Conservation (phyloP, 768 basidiomycete species). For the Boletus rufocinnamomeus region DNA sequence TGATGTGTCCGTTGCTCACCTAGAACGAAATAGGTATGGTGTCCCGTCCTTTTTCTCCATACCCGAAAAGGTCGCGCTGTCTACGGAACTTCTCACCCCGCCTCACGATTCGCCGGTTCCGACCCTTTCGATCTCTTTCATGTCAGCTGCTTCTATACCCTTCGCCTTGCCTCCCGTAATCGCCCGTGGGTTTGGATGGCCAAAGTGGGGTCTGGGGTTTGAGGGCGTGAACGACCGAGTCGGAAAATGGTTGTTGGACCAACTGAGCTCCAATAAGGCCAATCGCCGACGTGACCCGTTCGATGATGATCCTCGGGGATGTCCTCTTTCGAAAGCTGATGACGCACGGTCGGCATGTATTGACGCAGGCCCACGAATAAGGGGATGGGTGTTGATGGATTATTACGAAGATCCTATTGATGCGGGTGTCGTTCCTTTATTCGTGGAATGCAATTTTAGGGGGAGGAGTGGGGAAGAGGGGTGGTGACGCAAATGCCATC, state of each 20-base stretch:
- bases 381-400: constrained; percentile 79
- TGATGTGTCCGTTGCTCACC: constrained; percentile 8
- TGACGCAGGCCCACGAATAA: constrained; percentile 43
- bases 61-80: constrained; percentile 72
- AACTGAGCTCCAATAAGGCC: constrained; percentile 33
- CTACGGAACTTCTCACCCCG: constrained; percentile 55
- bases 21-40: constrained; percentile 57
- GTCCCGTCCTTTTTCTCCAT: constrained; percentile 81
- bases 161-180: constrained; percentile 75
- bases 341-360: background rate
- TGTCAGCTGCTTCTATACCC: constrained; percentile 81
- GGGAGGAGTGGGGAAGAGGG: constrained; percentile 51
- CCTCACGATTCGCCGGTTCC: constrained; percentile 39
- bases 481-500: constrained; percentile 25
- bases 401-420: constrained; percentile 62
- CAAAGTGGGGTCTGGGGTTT: constrained; percentile 71
- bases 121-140: constrained; percentile 71
- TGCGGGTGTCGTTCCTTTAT: constrained; percentile 56
- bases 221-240: constrained; percentile 84
- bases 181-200: constrained; percentile 86
- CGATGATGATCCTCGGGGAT: background rate
- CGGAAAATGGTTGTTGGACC: constrained; percentile 66
- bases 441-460: constrained; percentile 79
- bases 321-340: background rate
- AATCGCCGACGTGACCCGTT: background rate